Base-by-base conservation (phyloP, 2,329 filamentous ascomycete genomes). In the Fusarium chuoi region DNA sequence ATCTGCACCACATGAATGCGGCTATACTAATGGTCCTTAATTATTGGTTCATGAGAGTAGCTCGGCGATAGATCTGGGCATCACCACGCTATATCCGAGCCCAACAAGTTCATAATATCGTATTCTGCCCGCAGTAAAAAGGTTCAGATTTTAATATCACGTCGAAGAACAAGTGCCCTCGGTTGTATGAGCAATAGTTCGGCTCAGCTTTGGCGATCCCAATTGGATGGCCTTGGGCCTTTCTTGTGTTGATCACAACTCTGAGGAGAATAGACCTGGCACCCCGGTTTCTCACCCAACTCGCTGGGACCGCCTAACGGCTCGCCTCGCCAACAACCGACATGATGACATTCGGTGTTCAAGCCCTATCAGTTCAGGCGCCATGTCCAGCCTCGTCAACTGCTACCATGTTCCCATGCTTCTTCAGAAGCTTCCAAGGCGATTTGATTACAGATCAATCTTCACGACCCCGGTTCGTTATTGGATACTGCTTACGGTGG, bases 251-350 rank as follows among this genome's bases (percentile, higher is more conserved):
- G 71, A 75, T 70, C 68, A 66, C 68, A 54, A 41, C 71, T 75
- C 22, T 41, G 60, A 73, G 55, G 55, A 75, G 71, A 38, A 63
- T 60, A 66, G 68, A 60, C 49, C 68, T 63, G 38, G 30, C 36
- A 65, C 72, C 76, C 75, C 46, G 56, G 76, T 48, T 56, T 58
- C 61, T 73, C 60, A 67, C 56, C 76, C 76, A 78, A 76, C 60
- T 75, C 69, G 65, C 71, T 68, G 76, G 76, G 75, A 76, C 76
- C 68, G 68, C 61, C 59, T 77, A 67, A 66, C 73, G 75, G 76
- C 76, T 78, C 76, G 75, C 76, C 76, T 78, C 73, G 76, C 57
- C 42, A 68, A 65, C 56, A 78, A 69, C 75, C 76, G 76, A 78
- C 66, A 78, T 78, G 73, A 78, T 78, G 73, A 76, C 68, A 77